Evolutionary conservation across 495 filamentous ascomycete genomes (phyloP).

Genomic region (Trichocladium uniseriatum): DNA sequence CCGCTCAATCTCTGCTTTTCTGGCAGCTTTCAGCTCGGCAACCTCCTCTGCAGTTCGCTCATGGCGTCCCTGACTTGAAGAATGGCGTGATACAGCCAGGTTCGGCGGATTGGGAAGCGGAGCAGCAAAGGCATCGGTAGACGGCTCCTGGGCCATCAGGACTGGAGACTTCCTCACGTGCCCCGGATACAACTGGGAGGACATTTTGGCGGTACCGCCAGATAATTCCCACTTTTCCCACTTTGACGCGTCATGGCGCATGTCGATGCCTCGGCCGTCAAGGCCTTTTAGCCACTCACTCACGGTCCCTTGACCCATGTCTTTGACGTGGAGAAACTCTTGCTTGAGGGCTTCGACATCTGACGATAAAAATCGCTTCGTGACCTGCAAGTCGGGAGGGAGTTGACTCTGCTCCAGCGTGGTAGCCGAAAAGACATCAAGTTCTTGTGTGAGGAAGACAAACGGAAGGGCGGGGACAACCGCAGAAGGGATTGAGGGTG

Average conservation of each 20-base stretch:
- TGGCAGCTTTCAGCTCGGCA: constrained; percentile 47
- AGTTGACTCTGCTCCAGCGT: constrained; percentile 38
- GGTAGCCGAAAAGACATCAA: constrained; percentile 47
- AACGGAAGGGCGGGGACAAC: constrained; percentile 56
- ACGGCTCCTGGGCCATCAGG: background rate
- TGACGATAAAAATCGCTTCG: constrained; percentile 51
- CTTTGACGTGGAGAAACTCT: constrained; percentile 49
- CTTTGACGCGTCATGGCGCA: constrained; percentile 46
- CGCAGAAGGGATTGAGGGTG: constrained; percentile 44
- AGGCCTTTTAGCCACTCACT: constrained; percentile 73
- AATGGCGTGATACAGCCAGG: constrained; percentile 2
- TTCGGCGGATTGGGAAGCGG: background rate
- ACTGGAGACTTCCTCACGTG: background rate
- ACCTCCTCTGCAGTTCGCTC: constrained; percentile 38
- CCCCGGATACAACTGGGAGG: constrained; percentile 23
- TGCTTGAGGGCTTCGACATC: constrained; percentile 47
- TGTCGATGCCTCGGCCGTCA: constrained; percentile 46
- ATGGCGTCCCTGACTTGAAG: constrained; percentile 14
- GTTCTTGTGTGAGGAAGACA: constrained; percentile 48
- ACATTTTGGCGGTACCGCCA: constrained; percentile 36
- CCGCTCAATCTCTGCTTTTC: constrained; percentile 57
- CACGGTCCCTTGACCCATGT: constrained; percentile 49
- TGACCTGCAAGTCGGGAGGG: constrained; percentile 41
- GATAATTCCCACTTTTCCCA: constrained; percentile 63
- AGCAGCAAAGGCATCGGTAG: background rate